These are phyloP conservation scores for Theileria equi DNA, from an alignment of 169 alveolate genomes.

Conservation along the genomic window DNA sequence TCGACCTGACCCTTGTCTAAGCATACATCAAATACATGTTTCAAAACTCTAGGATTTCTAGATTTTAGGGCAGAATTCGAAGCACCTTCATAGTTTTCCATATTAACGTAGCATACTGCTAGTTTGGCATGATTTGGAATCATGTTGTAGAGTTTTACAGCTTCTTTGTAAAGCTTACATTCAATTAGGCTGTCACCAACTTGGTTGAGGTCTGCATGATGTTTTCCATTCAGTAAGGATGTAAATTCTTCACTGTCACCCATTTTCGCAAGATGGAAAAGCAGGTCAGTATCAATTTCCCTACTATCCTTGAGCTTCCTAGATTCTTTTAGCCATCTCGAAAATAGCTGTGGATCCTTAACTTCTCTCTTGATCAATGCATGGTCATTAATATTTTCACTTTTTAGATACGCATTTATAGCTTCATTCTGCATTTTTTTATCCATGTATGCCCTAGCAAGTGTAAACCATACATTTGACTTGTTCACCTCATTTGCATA, in stretches of 20 bases:
- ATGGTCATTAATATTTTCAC: conserved; percentile 87
- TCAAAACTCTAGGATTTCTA: conserved; percentile 92
- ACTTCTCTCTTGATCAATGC: conserved; percentile 37
- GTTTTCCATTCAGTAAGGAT: conserved; percentile 32
- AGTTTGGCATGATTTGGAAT: conserved; percentile 95
- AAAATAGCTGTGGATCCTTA: conserved; percentile 21
- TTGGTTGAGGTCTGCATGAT: conserved; percentile 55
- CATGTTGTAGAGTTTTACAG: conserved; percentile 90
- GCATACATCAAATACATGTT: conserved; percentile 92
- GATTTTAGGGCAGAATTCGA: conserved; percentile 98
- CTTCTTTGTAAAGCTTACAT: conserved; percentile 84
- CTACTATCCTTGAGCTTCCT: conserved; percentile 42
- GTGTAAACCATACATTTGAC: conserved; percentile 90
- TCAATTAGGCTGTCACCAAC: conserved; percentile 72
- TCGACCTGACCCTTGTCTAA: conserved; percentile 75
- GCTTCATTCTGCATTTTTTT: conserved; percentile 86
- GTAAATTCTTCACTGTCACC: conserved; percentile 59
- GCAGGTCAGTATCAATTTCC: conserved; percentile 67
- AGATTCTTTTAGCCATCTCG: conserved; percentile 35
- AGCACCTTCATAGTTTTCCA: conserved; percentile 93
- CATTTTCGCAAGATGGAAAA: conserved; percentile 59
- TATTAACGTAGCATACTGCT: conserved; percentile 92
- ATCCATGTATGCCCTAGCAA: conserved; percentile 93
- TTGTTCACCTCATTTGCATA: conserved; percentile 76
- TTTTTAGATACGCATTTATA: conserved; percentile 92